Percentiles rank a stretch among this genome's conserved stretches.
phyloP scores from a whole-genome alignment of 192 early-diverging fungal genomes.

The Coemansia asiatica region DNA sequence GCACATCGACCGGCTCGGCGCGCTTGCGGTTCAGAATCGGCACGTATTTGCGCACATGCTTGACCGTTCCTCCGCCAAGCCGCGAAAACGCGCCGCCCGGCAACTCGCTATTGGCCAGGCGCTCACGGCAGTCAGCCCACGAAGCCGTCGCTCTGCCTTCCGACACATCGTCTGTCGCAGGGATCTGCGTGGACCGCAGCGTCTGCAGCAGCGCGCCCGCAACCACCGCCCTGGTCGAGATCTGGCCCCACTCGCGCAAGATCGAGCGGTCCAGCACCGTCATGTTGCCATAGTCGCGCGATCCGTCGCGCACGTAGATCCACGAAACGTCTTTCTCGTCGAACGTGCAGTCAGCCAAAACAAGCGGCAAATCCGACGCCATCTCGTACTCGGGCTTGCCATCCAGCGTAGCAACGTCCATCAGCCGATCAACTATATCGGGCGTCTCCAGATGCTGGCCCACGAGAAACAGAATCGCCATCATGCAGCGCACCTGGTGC shows the following conservation, averaged over 20 bases:
- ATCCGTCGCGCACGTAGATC: slow-evolving; percentile 55
- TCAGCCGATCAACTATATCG: slow-evolving; percentile 63
- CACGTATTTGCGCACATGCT: slow-evolving; percentile 32
- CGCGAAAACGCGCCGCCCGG: slow-evolving; percentile 4
- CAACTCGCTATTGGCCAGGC: slow-evolving; percentile 8
- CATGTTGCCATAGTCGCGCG: slow-evolving; percentile 31
- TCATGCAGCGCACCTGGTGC: slow-evolving; percentile 98
- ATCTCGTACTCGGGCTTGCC: slow-evolving; percentile 90
- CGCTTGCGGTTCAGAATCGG: slow-evolving; percentile 38
- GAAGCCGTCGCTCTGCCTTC: not conserved
- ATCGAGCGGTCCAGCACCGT: slow-evolving; percentile 26
- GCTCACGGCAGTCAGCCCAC: slow-evolving; percentile 29
- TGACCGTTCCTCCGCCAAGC: slow-evolving; percentile 37
- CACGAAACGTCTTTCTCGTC: slow-evolving; percentile 57
- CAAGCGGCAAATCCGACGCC: slow-evolving; percentile 86
- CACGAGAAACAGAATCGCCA: slow-evolving; percentile 82
- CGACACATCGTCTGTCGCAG: not conserved
- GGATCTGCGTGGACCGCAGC: slow-evolving; percentile 23
- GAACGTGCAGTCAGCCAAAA: slow-evolving; percentile 86
- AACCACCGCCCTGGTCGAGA: slow-evolving; percentile 41
- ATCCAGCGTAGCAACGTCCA: slow-evolving; percentile 63
- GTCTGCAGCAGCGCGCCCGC: slow-evolving; percentile 43
- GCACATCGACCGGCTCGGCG: slow-evolving; percentile 38
- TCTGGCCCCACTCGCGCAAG: slow-evolving; percentile 23
- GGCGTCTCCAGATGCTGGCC: slow-evolving; percentile 79